These are phyloP conservation scores for Gleditsia sinensis DNA, from an alignment of 306 rosid species.

Conservation along the genomic window DNA sequence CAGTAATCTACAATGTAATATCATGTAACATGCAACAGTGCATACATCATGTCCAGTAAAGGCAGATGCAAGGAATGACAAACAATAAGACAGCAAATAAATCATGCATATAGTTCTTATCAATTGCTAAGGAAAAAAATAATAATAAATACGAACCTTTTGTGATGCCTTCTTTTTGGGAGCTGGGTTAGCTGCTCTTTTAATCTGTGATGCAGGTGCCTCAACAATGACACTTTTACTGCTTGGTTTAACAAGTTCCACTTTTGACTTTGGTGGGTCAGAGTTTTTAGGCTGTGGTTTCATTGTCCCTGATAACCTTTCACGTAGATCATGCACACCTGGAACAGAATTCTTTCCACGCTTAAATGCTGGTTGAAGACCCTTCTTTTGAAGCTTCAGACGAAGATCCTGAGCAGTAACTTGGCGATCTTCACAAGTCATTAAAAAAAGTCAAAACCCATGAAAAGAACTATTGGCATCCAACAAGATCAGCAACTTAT, in stretches of 20 bases:
- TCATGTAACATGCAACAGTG: slow-evolving; percentile 12
- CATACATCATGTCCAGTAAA: slow-evolving; percentile 7
- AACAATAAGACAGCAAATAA: slow-evolving; percentile 22
- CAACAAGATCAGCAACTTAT: slow-evolving; percentile 48
- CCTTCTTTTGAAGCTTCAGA: slow-evolving; percentile 87
- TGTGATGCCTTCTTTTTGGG: slow-evolving; percentile 59
- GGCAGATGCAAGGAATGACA: neutral
- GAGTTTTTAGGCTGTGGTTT: slow-evolving; percentile 60
- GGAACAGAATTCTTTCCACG: slow-evolving; percentile 67
- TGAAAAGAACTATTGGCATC: slow-evolving; percentile 41
- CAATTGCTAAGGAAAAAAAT: neutral
- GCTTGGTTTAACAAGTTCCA: slow-evolving; percentile 51
- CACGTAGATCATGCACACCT: slow-evolving; percentile 81
- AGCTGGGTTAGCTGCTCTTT: slow-evolving; percentile 56
- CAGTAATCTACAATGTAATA: slow-evolving; percentile 11
- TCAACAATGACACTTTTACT: slow-evolving; percentile 53
- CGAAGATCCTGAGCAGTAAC: slow-evolving; percentile 89
- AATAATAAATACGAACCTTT: slow-evolving; percentile 52
- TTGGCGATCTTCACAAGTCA: slow-evolving; percentile 72
- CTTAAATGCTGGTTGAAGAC: slow-evolving; percentile 61
- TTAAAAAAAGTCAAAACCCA: slow-evolving; percentile 57
- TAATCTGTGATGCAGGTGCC: slow-evolving; percentile 50
- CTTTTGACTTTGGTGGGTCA: slow-evolving; percentile 68
- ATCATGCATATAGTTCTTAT: neutral
- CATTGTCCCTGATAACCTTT: slow-evolving; percentile 82